Percentiles rank a stretch among this genome's conserved stretches.
Conservation (phyloP, 129 eudicot species). For the Flaveria linearis region DNA sequence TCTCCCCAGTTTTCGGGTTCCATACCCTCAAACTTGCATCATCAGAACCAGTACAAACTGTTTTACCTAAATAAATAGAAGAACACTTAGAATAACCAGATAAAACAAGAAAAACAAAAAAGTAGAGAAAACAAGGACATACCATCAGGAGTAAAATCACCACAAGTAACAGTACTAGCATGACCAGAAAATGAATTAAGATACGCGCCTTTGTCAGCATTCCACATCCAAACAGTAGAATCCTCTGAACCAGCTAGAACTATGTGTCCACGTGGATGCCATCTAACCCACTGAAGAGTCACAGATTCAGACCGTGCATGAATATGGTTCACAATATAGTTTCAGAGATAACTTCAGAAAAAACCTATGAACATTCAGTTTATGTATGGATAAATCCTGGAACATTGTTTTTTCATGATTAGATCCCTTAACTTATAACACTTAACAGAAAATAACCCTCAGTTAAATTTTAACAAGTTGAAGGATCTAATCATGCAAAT, state of each 20-base stretch:
- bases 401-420: background rate
- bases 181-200: conserved; percentile 78
- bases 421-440: background rate
- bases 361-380: background rate
- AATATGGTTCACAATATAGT: background rate
- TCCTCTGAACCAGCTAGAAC: conserved; percentile 96
- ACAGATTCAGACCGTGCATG: conserved; percentile 28
- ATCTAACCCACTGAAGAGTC: conserved; percentile 79
- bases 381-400: background rate
- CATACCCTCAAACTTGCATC: conserved; percentile 96
- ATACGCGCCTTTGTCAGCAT: conserved; percentile 71
- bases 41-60: conserved; percentile 89
- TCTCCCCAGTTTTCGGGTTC: conserved; percentile 74
- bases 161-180: conserved; percentile 77
- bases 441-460: background rate
- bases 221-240: conserved; percentile 95
- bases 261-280: conserved; percentile 98
- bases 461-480: background rate
- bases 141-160: conserved; percentile 99
- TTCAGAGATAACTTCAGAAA: background rate
- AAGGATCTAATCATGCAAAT: conserved; percentile 1
- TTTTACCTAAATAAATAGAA: conserved; percentile 50
- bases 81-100: background rate
- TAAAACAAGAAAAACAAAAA: background rate
- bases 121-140: background rate